A percentile compares a stretch with the other conserved stretches of the same genome.
These are phyloP conservation scores for Podospora pseudopauciseta DNA, from an alignment of 495 filamentous ascomycete genomes.

Conservation along the genomic window DNA sequence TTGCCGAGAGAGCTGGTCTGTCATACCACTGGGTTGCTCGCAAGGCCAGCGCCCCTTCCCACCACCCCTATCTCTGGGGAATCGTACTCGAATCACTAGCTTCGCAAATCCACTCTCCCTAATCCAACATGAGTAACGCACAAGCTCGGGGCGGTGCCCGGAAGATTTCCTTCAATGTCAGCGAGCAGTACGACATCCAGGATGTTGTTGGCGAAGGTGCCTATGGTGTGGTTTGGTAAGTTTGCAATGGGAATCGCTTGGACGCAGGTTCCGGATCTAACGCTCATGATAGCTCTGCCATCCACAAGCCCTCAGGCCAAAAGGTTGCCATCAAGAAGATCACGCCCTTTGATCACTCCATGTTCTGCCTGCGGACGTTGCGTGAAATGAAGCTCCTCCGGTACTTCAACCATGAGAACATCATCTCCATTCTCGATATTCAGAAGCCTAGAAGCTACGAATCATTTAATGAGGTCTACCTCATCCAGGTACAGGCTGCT, in stretches of 20 bases:
- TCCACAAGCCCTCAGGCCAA: conserved; percentile 97
- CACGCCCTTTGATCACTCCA: conserved; percentile 96
- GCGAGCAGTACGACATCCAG: conserved; percentile 98
- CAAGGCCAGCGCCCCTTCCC: background rate
- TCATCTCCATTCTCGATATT: conserved; percentile 98
- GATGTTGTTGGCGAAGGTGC: conserved; percentile 99
- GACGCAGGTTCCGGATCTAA: conserved; percentile 4
- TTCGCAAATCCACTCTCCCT: background rate
- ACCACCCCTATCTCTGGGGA: background rate
- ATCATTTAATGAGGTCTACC: conserved; percentile 95
- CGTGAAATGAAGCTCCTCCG: conserved; percentile 99
- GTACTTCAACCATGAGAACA: conserved; percentile 99
- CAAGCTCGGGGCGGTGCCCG: conserved; percentile 56
- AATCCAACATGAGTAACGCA: conserved; percentile 32
- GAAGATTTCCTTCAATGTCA: conserved; percentile 99
- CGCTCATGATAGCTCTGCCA: conserved; percentile 66
- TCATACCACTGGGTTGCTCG: background rate
- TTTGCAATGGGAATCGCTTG: conserved; percentile 4
- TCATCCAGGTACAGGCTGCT: conserved; percentile 74
- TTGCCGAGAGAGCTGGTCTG: background rate
- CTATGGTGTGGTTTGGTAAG: conserved; percentile 98
- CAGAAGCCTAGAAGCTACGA: conserved; percentile 96
- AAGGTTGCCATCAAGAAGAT: conserved; percentile 99
- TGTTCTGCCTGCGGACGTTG: conserved; percentile 96
- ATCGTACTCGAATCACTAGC: background rate